Evolutionary conservation across 805 yeast genomes (phyloP).

Genomic region (Starmerella ratchasimensis): DNA sequence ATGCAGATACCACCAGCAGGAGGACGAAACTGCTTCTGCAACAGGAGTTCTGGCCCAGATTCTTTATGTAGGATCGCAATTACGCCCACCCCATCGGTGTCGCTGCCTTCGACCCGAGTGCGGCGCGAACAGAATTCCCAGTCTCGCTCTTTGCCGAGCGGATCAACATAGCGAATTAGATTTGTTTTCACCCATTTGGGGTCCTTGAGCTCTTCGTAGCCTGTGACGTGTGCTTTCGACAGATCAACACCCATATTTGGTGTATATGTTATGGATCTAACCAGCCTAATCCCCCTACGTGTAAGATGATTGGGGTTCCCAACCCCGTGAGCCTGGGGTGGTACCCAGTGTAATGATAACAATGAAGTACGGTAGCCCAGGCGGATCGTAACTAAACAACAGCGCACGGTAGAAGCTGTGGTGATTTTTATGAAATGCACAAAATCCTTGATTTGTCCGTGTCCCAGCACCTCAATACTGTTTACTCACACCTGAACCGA

Average conservation of each 20-base stretch:
- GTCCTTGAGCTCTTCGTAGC: slow-evolving; percentile 28
- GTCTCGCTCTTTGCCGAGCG: slow-evolving; percentile 34
- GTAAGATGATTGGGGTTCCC: no score
- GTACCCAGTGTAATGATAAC: no score
- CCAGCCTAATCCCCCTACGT: no score
- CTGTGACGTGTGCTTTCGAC: slow-evolving; percentile 23
- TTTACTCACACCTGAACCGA: no score
- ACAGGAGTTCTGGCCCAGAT: slow-evolving; percentile 39
- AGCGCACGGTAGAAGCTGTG: no score
- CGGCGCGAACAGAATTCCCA: slow-evolving; percentile 88
- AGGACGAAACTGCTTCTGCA: slow-evolving; percentile 87
- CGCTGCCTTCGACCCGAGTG: slow-evolving; percentile 50
- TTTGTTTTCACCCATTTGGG: slow-evolving; percentile 49
- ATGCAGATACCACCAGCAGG: slow-evolving; percentile 80
- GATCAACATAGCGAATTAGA: slow-evolving; percentile 32
- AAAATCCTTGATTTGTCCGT: no score
- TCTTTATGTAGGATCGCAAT: slow-evolving; percentile 51
- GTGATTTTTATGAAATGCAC: no score
- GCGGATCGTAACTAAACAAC: no score
- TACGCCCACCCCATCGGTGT: slow-evolving; percentile 83
- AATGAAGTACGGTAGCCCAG: no score
- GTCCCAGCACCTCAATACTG: no score
- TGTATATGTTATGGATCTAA: no score
- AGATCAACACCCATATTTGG: slow-evolving; percentile 11
- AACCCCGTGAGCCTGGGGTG: no score